These are phyloP conservation scores for Orbilia brochopaga DNA, from an alignment of 2,329 filamentous ascomycete species.

Conservation along the genomic window DNA sequence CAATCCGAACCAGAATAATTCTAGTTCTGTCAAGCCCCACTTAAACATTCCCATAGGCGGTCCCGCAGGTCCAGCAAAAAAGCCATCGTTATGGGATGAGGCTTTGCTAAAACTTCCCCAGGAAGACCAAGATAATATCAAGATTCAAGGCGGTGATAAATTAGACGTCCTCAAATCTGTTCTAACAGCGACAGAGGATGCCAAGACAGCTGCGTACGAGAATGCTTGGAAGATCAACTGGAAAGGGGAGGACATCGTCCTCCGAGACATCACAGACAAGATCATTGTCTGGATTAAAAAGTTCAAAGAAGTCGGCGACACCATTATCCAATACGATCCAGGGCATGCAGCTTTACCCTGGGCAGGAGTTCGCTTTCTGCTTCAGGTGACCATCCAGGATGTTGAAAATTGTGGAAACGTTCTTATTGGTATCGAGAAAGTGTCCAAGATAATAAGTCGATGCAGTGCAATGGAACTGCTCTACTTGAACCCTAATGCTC, in stretches of 20 bases:
- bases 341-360: slow-evolving; percentile 55
- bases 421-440: slow-evolving; percentile 15
- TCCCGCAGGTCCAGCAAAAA: background rate
- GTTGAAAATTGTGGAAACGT: slow-evolving; percentile 8
- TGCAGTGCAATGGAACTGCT: slow-evolving; percentile 12
- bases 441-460: slow-evolving; percentile 11
- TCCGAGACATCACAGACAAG: slow-evolving; percentile 55
- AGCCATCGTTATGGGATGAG: slow-evolving; percentile 1
- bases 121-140: background rate
- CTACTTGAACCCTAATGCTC: background rate
- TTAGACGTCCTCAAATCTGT: background rate
- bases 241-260: slow-evolving; percentile 35
- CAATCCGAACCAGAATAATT: background rate
- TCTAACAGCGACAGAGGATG: background rate
- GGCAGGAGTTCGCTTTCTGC: slow-evolving; percentile 53
- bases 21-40: no score
- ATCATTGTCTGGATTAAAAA: slow-evolving; percentile 54
- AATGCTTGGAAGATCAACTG: slow-evolving; percentile 42
- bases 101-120: background rate
- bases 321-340: slow-evolving; percentile 53
- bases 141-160: background rate
- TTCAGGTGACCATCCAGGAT: slow-evolving; percentile 8
- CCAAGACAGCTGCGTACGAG: background rate
- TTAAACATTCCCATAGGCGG: background rate
- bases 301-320: slow-evolving; percentile 55